Evolutionary conservation across 805 yeast species (phyloP).

Genomic region (Wickerhamia fluorescens): DNA sequence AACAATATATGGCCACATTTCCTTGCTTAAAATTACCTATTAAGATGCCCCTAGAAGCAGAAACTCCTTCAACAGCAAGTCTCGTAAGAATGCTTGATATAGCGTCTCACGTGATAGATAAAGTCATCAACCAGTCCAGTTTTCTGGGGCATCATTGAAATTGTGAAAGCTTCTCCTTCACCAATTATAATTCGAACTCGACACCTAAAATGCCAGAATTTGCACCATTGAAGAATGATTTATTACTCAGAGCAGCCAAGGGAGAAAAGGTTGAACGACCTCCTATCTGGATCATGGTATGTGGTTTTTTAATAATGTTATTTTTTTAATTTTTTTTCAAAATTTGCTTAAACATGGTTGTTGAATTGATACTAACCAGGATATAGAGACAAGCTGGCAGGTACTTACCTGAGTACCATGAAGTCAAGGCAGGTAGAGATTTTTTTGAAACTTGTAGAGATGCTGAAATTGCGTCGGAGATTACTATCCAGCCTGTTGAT

Average conservation of each 20-base stretch:
- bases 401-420: slow-evolving; percentile 85
- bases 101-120: no score
- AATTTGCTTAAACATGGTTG: neutral
- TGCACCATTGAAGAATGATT: slow-evolving; percentile 79
- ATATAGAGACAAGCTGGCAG: slow-evolving; percentile 87
- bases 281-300: slow-evolving; percentile 92
- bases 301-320: neutral
- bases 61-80: neutral
- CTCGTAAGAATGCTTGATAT: neutral
- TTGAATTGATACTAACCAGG: slow-evolving; percentile 7
- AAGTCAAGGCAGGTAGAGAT: slow-evolving; percentile 77
- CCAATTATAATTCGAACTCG: no score
- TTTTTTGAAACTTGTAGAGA: slow-evolving; percentile 94
- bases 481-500: slow-evolving; percentile 92
- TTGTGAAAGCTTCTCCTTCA: neutral
- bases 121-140: neutral
- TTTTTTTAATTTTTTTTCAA: slow-evolving; percentile 1
- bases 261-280: slow-evolving; percentile 94
- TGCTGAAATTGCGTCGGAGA: slow-evolving; percentile 87
- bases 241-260: slow-evolving; percentile 83
- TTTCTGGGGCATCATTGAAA: neutral
- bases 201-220: slow-evolving; percentile 49
- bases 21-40: no score
- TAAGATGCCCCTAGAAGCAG: neutral
- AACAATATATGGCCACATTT: no score